Evolutionary conservation across 805 yeast species (phyloP).

Genomic region (Candida methanosorbosa): DNA sequence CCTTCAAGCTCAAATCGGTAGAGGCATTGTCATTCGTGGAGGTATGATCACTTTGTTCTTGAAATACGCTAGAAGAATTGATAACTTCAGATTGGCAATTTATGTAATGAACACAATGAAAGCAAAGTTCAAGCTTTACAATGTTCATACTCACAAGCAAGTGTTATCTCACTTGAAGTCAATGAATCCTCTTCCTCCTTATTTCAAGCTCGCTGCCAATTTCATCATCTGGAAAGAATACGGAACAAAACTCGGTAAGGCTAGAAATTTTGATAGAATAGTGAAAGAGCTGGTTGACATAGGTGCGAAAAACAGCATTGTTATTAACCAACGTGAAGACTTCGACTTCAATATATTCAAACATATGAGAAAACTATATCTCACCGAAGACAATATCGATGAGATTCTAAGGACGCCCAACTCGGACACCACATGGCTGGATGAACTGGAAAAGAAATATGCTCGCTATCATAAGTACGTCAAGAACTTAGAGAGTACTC

Average conservation of each 20-base stretch:
- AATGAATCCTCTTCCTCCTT: neutral
- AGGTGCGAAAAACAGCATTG: neutral
- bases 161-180: neutral
- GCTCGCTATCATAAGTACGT: too few relatives aligned
- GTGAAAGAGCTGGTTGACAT: neutral
- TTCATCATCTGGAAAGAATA: neutral
- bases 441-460: neutral
- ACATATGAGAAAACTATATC: neutral
- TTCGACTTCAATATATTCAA: neutral
- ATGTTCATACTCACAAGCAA: too few relatives aligned
- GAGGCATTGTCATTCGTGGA: slow-evolving; percentile 6
- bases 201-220: neutral
- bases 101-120: slow-evolving; percentile 6
- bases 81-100: slow-evolving; percentile 9
- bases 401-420: neutral
- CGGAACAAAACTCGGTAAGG: neutral
- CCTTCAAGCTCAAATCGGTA: neutral
- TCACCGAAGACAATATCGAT: neutral
- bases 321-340: neutral
- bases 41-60: slow-evolving; percentile 15
- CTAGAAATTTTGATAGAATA: neutral
- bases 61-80: slow-evolving; percentile 7
- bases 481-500: too few relatives aligned
- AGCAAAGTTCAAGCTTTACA: neutral
- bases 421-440: neutral